These are phyloP conservation scores for Arabidopsis lyrata DNA, from an alignment of 441 rosid genomes.

Conservation along the genomic window DNA sequence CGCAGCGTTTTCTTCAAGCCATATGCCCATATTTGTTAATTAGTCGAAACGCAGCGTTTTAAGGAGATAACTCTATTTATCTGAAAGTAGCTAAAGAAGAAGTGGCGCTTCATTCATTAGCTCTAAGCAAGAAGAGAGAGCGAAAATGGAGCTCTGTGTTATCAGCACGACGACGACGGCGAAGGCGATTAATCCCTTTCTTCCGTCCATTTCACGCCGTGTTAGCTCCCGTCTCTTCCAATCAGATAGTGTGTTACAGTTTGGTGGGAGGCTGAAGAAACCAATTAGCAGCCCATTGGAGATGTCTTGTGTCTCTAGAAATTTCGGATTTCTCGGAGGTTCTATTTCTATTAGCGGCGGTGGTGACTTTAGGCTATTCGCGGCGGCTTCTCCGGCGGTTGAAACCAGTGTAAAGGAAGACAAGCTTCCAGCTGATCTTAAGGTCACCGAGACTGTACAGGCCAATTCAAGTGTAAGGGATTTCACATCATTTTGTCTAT, in stretches of 20 bases:
- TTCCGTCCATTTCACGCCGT: slow-evolving; percentile 15
- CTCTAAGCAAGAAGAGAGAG: slow-evolving; percentile 16
- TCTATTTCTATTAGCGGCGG: neutral
- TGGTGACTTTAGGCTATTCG: slow-evolving; percentile 25
- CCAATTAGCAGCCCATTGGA: slow-evolving; percentile 41
- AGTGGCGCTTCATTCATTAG: slow-evolving; percentile 37
- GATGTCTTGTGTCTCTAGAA: slow-evolving; percentile 46
- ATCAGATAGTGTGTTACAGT: slow-evolving; percentile 38
- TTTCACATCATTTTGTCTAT: neutral
- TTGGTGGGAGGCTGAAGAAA: slow-evolving; percentile 36
- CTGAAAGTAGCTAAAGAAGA: slow-evolving; percentile 15
- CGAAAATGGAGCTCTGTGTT: slow-evolving; percentile 69
- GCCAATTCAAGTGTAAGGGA: slow-evolving; percentile 76
- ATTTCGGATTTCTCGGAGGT: slow-evolving; percentile 31
- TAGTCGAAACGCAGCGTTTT: too few relatives aligned
- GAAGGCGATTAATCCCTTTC: slow-evolving; percentile 36
- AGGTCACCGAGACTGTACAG: slow-evolving; percentile 62
- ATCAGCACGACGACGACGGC: slow-evolving; percentile 49
- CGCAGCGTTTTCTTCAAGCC: too few relatives aligned
- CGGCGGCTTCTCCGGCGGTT: slow-evolving; percentile 50
- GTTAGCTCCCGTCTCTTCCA: slow-evolving; percentile 25
- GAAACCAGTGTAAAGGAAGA: slow-evolving; percentile 56
- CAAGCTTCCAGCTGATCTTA: slow-evolving; percentile 76
- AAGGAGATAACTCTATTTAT: too few relatives aligned
- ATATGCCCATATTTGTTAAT: too few relatives aligned